Evolutionary conservation across 148 eudicot genomes (phyloP).

Genomic region (Oxyria digyna): DNA sequence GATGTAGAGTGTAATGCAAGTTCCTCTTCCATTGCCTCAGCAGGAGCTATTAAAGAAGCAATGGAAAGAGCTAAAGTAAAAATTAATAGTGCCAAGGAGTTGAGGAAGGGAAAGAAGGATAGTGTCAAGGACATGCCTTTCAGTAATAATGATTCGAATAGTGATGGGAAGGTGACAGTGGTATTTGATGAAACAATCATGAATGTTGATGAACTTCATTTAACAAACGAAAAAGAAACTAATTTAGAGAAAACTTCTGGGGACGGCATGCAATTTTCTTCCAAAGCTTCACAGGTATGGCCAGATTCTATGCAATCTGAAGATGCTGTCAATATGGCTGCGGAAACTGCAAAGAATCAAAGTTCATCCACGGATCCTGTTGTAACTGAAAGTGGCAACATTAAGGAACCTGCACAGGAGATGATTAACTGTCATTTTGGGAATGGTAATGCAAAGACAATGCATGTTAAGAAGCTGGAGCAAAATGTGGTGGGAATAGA

Average conservation of each 20-base stretch:
- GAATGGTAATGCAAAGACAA: conserved; percentile 13
- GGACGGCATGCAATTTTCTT: conserved; percentile 21
- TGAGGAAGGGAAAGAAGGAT: conserved; percentile 41
- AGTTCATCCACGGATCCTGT: too few species aligned
- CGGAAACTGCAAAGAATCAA: too few species aligned
- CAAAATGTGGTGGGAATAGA: conserved; percentile 8
- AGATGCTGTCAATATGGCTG: conserved; percentile 31
- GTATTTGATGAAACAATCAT: conserved; percentile 12
- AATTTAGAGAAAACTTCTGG: conserved; percentile 14
- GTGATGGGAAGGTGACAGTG: conserved; percentile 15
- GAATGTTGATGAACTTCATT: conserved; percentile 22
- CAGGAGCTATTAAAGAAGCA: conserved; percentile 59
- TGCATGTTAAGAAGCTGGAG: conserved; percentile 18
- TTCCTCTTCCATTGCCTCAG: conserved; percentile 31
- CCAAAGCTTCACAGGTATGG: conserved; percentile 12
- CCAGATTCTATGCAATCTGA: conserved; percentile 21
- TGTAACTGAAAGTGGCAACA: too few species aligned
- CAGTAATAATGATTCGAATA: conserved; percentile 16
- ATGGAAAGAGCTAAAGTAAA: conserved; percentile 58
- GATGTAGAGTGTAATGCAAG: conserved; percentile 63
- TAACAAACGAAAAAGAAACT: conserved; percentile 18
- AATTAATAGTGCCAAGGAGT: conserved; percentile 46
- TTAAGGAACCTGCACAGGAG: conserved; percentile 8
- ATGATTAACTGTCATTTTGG: background rate
- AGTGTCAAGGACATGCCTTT: conserved; percentile 18